Base-by-base conservation (phyloP, 1,139 yeast species). In the Suhomyces bokatorum region DNA sequence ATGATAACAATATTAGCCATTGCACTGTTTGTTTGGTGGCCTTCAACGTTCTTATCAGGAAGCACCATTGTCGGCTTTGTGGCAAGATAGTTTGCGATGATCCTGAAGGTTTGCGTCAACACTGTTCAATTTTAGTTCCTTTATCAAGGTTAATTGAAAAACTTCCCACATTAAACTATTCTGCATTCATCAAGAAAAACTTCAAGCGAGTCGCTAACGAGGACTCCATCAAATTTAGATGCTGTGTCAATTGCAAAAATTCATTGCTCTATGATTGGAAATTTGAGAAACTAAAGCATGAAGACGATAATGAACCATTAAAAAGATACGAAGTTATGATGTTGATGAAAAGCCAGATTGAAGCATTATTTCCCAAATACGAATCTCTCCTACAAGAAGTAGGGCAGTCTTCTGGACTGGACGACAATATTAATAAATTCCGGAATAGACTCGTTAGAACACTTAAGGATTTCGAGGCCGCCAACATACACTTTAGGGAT, bases 21-120 rank as follows among this genome's bases (percentile, higher is more conserved):
- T 93, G 99, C 60, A 72, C 79, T 4, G 69, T 87, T 5, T 93
- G 99, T 56, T 62, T 69, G 17, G 69, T 73, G 11, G 57, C 60
- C 31, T 93, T 89, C 61, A 74, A 74, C 26, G 66, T 86, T 39
- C 61, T 85, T 6, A 60, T 80, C 16, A 71, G 97, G 45, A 89
- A 87, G 54, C 98, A 93, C 59, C 97, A 89, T 60, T 89, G 97
- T 60, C 70, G 96, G 29, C 63, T 88, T 29, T 93, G 98, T 67
- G 98, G 98, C 0, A 60, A 66, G 28, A 78, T 87, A 1, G 90
- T 89, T 0, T 91, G 98, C 66, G 95, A 87, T 32, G 85, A 84
- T 55, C 58, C 76, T 0, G 56, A 52, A 32, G 66, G 66, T 2
- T 61, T 60, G 36, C 52, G 74, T 13, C 54, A 60, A 43, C 52